These are phyloP conservation scores for Alternaria gaisen DNA, from an alignment of 2,329 filamentous ascomycete species.

Conservation along the genomic window DNA sequence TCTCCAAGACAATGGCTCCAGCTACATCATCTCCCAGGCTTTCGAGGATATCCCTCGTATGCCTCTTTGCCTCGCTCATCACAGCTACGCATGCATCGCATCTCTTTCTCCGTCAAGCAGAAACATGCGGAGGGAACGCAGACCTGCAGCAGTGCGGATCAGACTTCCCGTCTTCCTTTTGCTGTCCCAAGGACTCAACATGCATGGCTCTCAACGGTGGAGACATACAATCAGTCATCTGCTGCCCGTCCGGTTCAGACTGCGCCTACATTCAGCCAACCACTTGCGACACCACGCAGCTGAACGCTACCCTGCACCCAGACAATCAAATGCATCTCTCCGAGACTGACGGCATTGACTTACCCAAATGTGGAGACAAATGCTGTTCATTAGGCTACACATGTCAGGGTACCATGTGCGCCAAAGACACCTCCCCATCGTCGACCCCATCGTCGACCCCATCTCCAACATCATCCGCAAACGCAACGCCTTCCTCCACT, in stretches of 20 bases:
- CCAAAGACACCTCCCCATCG: constrained; percentile 52
- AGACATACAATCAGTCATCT: constrained; percentile 72
- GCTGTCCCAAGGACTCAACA: constrained; percentile 64
- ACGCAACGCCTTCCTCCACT: constrained; percentile 39
- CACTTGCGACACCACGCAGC: constrained; percentile 68
- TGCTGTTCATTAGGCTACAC: constrained; percentile 80
- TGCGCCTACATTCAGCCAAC: constrained; percentile 72
- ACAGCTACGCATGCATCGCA: constrained; percentile 35
- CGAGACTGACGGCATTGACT: constrained; percentile 61
- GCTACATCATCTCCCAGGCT: constrained; percentile 40
- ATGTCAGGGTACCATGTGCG: constrained; percentile 65
- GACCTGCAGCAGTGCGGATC: constrained; percentile 62
- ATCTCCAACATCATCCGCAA: constrained; percentile 29
- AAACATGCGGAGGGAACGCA: constrained; percentile 61
- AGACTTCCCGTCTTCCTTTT: constrained; percentile 70
- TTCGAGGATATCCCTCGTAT: constrained; percentile 45
- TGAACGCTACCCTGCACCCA: constrained; percentile 67
- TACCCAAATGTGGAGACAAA: constrained; percentile 65
- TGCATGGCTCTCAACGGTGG: constrained; percentile 69
- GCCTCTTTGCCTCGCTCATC: constrained; percentile 40
- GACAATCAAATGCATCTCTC: constrained; percentile 72
- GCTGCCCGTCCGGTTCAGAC: constrained; percentile 68
- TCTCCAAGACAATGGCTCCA: constrained; percentile 36
- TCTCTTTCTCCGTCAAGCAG: constrained; percentile 42
- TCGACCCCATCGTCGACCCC: constrained; percentile 33